A percentile compares a stretch with the other conserved stretches of the same genome.
Evolutionary conservation across 495 filamentous ascomycete species (phyloP).

Genomic region (Xylaria scruposa): DNA sequence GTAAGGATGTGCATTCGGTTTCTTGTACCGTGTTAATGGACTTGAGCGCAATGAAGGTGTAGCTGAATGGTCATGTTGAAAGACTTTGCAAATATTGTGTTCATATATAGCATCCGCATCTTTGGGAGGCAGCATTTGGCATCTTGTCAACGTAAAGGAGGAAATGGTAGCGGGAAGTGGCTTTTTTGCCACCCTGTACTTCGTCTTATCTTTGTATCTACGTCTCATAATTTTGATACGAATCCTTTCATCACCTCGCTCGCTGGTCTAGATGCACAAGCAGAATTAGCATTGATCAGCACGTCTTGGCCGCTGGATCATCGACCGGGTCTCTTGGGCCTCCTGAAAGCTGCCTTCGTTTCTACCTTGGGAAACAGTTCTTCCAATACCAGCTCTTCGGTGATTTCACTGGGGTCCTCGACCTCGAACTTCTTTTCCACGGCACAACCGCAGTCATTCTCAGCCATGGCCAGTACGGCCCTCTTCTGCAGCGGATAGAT

Average conservation of each 20-base stretch:
- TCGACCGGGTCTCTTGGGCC: slow-evolving; percentile 87
- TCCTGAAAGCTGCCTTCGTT: slow-evolving; percentile 74
- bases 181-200: background rate
- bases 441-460: slow-evolving; percentile 71
- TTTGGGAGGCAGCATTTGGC: slow-evolving; percentile 14
- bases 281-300: background rate
- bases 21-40: background rate
- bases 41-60: background rate
- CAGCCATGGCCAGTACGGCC: slow-evolving; percentile 70
- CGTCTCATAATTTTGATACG: background rate
- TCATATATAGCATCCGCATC: slow-evolving; percentile 16
- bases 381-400: slow-evolving; percentile 68
- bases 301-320: slow-evolving; percentile 27
- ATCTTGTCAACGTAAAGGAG: slow-evolving; percentile 9
- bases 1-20: slow-evolving; percentile 46
- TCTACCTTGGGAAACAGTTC: slow-evolving; percentile 79
- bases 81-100: slow-evolving; percentile 14
- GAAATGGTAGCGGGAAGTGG: background rate
- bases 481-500: slow-evolving; percentile 86
- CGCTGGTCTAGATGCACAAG: background rate
- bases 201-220: background rate
- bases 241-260: background rate
- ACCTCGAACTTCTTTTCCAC: slow-evolving; percentile 75
- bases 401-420: slow-evolving; percentile 77
- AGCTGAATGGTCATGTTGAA: background rate